These are phyloP conservation scores for Botrytis cinerea DNA, from an alignment of 2,329 filamentous ascomycete genomes.

Conservation along the genomic window DNA sequence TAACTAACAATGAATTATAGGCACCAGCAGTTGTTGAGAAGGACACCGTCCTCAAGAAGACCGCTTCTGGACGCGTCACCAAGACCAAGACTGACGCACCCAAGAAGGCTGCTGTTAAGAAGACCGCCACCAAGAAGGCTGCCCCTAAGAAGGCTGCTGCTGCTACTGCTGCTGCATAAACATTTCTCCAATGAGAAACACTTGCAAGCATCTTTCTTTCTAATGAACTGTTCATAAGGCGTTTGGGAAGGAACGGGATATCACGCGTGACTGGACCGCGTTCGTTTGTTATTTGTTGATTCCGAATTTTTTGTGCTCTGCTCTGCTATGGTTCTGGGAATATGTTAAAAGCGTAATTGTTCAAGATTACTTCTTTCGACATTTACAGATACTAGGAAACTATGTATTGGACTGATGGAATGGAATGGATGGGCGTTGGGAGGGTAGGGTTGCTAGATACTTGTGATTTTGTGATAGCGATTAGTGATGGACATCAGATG, in stretches of 20 bases:
- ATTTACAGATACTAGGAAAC: constrained; percentile 1
- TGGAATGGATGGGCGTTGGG: constrained; percentile 6
- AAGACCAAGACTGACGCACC: constrained; percentile 56
- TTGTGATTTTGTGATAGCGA: background rate
- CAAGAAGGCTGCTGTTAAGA: constrained; percentile 47
- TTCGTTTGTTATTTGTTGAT: constrained; percentile 27
- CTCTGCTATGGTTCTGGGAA: constrained; percentile 29
- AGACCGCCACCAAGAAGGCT: constrained; percentile 32
- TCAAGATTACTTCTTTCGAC: constrained; percentile 26
- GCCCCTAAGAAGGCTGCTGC: constrained; percentile 37
- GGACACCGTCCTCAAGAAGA: constrained; percentile 64
- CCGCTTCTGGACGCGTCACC: constrained; percentile 71
- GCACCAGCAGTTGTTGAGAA: constrained; percentile 66
- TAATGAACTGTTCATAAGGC: constrained; percentile 15
- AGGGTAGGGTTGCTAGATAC: background rate
- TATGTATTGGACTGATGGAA: constrained; percentile 10
- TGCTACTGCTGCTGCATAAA: constrained; percentile 3
- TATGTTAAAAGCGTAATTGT: constrained; percentile 19
- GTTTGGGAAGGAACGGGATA: constrained; percentile 4
- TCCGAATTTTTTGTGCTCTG: constrained; percentile 32
- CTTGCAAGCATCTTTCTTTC: background rate
- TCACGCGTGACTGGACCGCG: constrained; percentile 11
- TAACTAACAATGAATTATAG: constrained; percentile 43
- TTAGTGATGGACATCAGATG: constrained; percentile 12
- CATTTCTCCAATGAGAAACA: background rate